Evolutionary conservation across 164 flowering plant species (phyloP).

Genomic region (Annona cherimola): DNA sequence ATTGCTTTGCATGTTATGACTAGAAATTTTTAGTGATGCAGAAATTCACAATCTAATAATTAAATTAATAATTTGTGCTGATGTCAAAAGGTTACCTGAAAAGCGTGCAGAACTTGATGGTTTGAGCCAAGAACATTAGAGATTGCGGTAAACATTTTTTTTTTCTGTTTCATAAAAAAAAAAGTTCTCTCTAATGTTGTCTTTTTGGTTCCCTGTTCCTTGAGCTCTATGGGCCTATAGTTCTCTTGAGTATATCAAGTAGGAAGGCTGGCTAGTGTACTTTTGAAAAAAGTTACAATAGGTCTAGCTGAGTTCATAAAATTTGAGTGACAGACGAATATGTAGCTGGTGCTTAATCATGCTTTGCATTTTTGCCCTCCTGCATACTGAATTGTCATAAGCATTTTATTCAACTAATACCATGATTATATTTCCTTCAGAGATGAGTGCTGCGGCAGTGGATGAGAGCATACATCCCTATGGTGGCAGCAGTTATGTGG

Average conservation of each 20-base stretch:
- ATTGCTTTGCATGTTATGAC: too few species aligned
- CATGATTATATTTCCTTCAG: conserved; percentile 1
- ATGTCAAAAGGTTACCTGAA: too few species aligned
- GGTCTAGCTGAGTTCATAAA: background rate
- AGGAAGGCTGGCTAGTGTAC: too few species aligned
- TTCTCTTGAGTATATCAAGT: background rate
- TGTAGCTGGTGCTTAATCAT: too few species aligned
- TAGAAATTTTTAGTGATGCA: too few species aligned
- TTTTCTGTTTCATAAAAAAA: background rate
- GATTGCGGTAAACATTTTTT: conserved; percentile 56
- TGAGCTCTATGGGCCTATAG: background rate
- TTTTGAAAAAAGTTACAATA: too few species aligned
- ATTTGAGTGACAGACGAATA: background rate
- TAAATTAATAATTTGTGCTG: too few species aligned
- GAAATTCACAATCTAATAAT: too few species aligned
- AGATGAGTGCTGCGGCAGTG: conserved; percentile 17
- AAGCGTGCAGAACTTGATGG: conserved; percentile 57
- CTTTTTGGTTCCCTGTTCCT: background rate
- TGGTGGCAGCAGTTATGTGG: conserved; percentile 22
- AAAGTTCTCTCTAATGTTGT: background rate
- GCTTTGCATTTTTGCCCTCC: background rate
- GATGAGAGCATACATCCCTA: conserved; percentile 26
- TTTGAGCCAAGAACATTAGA: conserved; percentile 61
- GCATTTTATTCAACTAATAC: background rate
- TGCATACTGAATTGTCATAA: background rate